Evolutionary conservation across 2,329 filamentous ascomycete genomes (phyloP).

Genomic region (Nemania sp.): DNA sequence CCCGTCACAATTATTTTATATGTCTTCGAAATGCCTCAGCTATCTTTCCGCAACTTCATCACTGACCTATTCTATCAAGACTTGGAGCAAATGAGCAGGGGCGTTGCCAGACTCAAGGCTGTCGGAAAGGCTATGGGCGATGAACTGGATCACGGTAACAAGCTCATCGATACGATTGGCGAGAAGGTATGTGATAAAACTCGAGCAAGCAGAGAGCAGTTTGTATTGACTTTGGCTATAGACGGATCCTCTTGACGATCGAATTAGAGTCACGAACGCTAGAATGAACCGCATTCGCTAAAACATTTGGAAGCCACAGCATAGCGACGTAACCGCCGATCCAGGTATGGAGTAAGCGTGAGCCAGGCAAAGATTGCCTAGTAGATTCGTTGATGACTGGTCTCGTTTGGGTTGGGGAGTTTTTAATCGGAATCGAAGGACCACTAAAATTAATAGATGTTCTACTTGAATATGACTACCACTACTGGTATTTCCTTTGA

Average conservation of each 20-base stretch:
- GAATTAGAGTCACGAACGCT: constrained; percentile 33
- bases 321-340: neutral
- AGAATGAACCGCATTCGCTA: constrained; percentile 32
- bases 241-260: constrained; percentile 72
- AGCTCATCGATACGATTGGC: constrained; percentile 73
- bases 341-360: neutral
- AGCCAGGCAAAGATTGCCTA: neutral
- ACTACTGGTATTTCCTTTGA: too few species aligned
- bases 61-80: constrained; percentile 18
- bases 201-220: neutral
- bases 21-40: neutral
- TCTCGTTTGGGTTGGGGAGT: neutral
- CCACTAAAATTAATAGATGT: constrained; percentile 5
- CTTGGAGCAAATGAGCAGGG: constrained; percentile 23
- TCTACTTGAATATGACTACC: neutral
- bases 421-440: constrained; percentile 11
- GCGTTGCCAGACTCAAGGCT: constrained; percentile 25
- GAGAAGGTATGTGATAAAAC: constrained; percentile 62
- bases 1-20: neutral
- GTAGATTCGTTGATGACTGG: too few species aligned
- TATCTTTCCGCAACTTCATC: neutral
- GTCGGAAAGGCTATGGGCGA: constrained; percentile 73
- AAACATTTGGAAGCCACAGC: neutral
- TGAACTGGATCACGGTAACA: constrained; percentile 78
- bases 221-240: constrained; percentile 40